These are phyloP conservation scores for Primulina tabacum DNA, from an alignment of 257 asterid species.

Conservation along the genomic window DNA sequence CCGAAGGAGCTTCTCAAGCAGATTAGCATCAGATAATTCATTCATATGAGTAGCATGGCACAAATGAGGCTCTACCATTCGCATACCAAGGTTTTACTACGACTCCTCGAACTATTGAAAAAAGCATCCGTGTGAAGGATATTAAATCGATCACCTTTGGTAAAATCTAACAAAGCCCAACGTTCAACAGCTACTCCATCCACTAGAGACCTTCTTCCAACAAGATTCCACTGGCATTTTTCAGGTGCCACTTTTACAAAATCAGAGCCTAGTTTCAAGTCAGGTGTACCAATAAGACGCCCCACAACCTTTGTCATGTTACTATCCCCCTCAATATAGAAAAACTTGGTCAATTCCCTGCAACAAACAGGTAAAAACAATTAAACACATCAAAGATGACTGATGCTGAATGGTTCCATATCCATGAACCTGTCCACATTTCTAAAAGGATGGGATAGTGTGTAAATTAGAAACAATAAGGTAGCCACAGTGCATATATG, in stretches of 20 bases:
- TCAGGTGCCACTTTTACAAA: conserved; percentile 40
- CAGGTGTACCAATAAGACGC: conserved; percentile 26
- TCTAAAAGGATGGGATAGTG: background rate
- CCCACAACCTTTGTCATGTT: conserved; percentile 55
- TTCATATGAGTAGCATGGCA: too few species aligned
- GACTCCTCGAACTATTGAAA: conserved; percentile 27
- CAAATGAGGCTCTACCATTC: too few species aligned
- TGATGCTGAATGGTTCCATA: background rate
- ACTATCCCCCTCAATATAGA: conserved; percentile 36
- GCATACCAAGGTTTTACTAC: too few species aligned
- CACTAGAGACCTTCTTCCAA: conserved; percentile 35
- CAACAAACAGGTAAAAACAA: conserved; percentile 14
- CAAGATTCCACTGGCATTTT: conserved; percentile 47
- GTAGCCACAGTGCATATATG: background rate
- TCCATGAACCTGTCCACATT: background rate
- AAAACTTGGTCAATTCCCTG: conserved; percentile 37
- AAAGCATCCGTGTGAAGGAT: conserved; percentile 21
- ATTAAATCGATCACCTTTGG: conserved; percentile 1
- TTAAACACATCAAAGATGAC: background rate
- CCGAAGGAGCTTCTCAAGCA: too few species aligned
- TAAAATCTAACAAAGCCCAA: conserved; percentile 69
- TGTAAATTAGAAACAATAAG: too few species aligned
- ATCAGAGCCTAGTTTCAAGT: conserved; percentile 13
- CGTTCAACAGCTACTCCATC: conserved; percentile 43
- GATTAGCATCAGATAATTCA: too few species aligned